Evolutionary conservation across 202 grass and related monocot genomes (phyloP), one percentile per base, ranked within the genome.

Genomic region (Panicum virgatum): DNA sequence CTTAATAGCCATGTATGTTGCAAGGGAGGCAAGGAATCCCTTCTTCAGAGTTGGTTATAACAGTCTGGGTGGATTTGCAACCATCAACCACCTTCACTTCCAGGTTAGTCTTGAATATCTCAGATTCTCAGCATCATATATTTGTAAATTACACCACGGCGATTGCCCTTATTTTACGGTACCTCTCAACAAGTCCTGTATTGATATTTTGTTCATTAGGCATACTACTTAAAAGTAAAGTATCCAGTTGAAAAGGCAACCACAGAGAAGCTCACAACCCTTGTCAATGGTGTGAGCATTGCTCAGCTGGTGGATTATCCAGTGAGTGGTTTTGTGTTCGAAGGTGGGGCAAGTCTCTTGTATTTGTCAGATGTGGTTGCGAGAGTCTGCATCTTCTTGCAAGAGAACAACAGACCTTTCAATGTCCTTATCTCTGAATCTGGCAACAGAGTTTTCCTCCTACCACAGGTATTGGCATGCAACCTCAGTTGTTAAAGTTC

Each of bases 31-130:
- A 70, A 66, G 34, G 22, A 68, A 73, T 64, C 73, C 81, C 20
- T 91, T 84, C 64, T 91, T 98, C 59, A 90, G 92, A 90, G 86
- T 98, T 86, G 95, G 90, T 60, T 98, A 95, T 81, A 98, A 98
- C 69, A 98, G 90, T 62, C 62, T 98, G 73, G 95, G 95, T 84
- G 95, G 48, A 66, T 98, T 98, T 81, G 95, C 92, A 54, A 98
- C 95, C 32, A 93, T 98, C 67, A 98, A 98, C 79, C 92, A 95
- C 64, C 88, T 98, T 66, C 95, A 98, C 50, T 95, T 98, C 38
- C 90, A 95, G 80, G 95, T 93, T 91, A 77, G 51, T 42, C n/a
- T n/a, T n/a, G n/a, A n/a, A n/a, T n/a, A n/a, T n/a, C n/a, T n/a
- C n/a, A n/a, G n/a, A n/a, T n/a, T n/a, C n/a, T n/a, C 9, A 16